phyloP scores from a whole-genome alignment of 345 rosid species.

The Microthlaspi erraticum region DNA sequence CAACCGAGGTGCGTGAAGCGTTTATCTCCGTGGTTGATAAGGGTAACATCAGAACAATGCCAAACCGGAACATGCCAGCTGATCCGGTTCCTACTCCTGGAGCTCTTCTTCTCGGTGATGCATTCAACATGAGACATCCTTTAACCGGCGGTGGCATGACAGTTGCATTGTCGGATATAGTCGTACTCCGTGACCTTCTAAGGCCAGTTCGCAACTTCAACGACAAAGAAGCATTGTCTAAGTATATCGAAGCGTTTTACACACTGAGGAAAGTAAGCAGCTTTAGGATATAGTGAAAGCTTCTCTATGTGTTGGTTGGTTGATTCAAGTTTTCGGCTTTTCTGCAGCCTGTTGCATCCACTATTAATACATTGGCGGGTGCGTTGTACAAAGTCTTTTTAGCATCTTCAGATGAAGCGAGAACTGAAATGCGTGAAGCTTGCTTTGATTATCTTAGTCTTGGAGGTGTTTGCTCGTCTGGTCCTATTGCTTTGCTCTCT shows the following conservation, averaged over 20 bases:
- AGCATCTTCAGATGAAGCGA: conserved; percentile 43
- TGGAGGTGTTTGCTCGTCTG: conserved; percentile 49
- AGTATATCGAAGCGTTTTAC: conserved; percentile 61
- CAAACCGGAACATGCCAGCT: conserved; percentile 62
- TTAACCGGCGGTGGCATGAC: conserved; percentile 71
- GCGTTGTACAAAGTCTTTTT: conserved; percentile 46
- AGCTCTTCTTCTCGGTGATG: conserved; percentile 61
- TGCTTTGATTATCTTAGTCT: conserved; percentile 50
- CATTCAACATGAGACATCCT: conserved; percentile 69
- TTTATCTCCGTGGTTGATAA: conserved; percentile 52
- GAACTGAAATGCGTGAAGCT: conserved; percentile 47
- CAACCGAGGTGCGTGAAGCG: no score
- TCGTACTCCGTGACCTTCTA: no score
- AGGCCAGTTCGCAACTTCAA: conserved; percentile 46
- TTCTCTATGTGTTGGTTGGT: neutral
- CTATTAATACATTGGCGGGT: conserved; percentile 50
- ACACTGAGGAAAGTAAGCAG: conserved; percentile 54
- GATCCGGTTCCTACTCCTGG: conserved; percentile 57
- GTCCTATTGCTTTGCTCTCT: conserved; percentile 48
- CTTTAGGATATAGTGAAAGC: neutral
- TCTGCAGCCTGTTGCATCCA: conserved; percentile 47
- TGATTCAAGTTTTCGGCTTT: neutral
- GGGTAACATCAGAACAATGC: conserved; percentile 59
- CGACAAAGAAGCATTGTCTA: conserved; percentile 49
- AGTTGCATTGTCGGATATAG: conserved; percentile 59